Percentiles rank a stretch among this genome's conserved stretches.
Conservation (phyloP, 768 basidiomycete species). For the Lepiota brunneoincarnata region DNA sequence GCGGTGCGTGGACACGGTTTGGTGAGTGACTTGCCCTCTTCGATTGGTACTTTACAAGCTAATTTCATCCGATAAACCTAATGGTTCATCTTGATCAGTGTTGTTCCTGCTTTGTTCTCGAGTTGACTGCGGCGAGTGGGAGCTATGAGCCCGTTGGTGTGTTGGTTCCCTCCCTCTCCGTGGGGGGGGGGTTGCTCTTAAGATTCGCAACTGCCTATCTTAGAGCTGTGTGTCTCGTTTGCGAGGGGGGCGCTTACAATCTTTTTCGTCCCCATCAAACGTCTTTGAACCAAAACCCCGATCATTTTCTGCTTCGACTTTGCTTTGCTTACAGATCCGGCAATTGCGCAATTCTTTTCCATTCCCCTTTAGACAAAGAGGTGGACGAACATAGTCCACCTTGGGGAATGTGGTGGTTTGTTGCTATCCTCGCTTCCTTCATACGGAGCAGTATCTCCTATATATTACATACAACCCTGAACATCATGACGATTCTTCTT, state of each 20-base stretch:
- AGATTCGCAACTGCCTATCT: no score
- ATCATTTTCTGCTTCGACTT: slow-evolving; percentile 4
- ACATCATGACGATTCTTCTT: background rate
- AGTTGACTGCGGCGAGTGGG: no score
- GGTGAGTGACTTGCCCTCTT: slow-evolving; percentile 5
- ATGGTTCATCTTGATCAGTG: background rate
- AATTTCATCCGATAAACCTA: background rate
- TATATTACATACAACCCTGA: background rate
- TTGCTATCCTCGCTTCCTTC: background rate
- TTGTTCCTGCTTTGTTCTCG: background rate
- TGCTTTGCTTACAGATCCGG: background rate
- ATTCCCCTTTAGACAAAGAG: background rate
- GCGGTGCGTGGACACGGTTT: background rate
- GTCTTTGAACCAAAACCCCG: background rate
- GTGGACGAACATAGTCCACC: no score
- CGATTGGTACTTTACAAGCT: background rate
- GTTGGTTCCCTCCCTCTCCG: no score
- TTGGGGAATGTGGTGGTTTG: no score
- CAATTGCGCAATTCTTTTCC: background rate
- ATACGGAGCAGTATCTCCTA: background rate
- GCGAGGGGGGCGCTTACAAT: background rate
- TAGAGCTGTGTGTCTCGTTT: no score
- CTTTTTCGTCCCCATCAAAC: background rate
- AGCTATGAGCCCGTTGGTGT: no score
- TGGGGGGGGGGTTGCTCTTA: no score